Evolutionary conservation across 768 basidiomycete genomes (phyloP).

Genomic region (Naganishia antarctica): DNA sequence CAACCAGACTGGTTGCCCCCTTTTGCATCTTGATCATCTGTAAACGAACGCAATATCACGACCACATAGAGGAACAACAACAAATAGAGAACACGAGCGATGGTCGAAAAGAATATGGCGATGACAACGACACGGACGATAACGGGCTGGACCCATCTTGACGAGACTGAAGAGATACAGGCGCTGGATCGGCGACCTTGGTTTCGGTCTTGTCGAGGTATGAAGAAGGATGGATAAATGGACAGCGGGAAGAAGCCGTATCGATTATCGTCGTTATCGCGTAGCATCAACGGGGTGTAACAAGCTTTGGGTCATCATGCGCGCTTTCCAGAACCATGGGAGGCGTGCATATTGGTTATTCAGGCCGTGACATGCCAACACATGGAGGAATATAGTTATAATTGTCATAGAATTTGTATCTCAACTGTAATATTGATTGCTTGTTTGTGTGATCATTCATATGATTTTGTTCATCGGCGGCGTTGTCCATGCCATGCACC

Average conservation of each 20-base stretch:
- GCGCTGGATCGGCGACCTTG: too few relatives aligned
- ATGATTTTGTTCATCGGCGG: not conserved
- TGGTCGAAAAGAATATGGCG: not conserved
- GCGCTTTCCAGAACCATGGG: not conserved
- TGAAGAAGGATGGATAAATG: too few relatives aligned
- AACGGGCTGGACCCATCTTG: not conserved
- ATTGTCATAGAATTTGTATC: constrained; percentile 7
- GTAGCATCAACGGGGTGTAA: constrained; percentile 19
- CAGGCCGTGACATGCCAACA: constrained; percentile 21
- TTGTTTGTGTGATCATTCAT: constrained; percentile 4
- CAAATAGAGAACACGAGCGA: constrained; percentile 19
- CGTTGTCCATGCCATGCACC: too few relatives aligned
- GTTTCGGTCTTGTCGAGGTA: too few relatives aligned
- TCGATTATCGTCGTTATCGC: constrained; percentile 5
- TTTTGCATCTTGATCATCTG: constrained; percentile 19
- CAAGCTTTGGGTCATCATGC: not conserved
- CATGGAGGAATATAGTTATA: constrained; percentile 22
- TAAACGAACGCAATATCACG: not conserved
- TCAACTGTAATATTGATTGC: too few relatives aligned
- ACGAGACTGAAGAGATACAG: too few relatives aligned
- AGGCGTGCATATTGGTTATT: constrained; percentile 2
- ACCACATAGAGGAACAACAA: constrained; percentile 22
- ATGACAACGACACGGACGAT: constrained; percentile 1
- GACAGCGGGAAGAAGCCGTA: not conserved
- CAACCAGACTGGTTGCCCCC: constrained; percentile 11